Evolutionary conservation across 192 early-diverging fungal genomes (phyloP), one percentile per base, ranked within the genome.

Genomic region (Backusella macrospora): DNA sequence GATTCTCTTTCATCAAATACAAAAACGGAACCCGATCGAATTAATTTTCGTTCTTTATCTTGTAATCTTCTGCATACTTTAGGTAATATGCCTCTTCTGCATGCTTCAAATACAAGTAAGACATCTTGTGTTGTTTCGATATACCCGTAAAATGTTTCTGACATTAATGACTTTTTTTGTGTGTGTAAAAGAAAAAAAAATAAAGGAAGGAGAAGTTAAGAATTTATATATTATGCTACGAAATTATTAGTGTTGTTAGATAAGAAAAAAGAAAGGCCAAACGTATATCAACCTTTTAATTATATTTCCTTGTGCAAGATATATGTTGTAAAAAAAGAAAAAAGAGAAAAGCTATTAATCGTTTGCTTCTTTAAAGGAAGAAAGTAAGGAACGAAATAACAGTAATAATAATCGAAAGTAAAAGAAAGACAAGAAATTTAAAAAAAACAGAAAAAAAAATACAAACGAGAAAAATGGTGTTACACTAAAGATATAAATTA

Each of bases 1-100:
- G 90, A 90, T 73, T 94, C 92, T 65, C 88, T 83, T 82, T 96
- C 92, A 76, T 95, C 91, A 86, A 94, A 96, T 47, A 96, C 91
- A 59, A 94, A 91, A 23, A 96, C 86, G 3, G 91, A 90, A 39
- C 94, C 94, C 7, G 89, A 90, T 55, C 84, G 75, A 52, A 96
- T 91, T 46, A 86, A 82, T 55, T 86, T 85, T 74, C 91, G 86
- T 68, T 96, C 92, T 65, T 81, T 78, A 26, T 93, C 92, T 71
- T 90, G 90, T 13, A 94, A 84, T 21, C 94, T 84, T n/a, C 90
- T 82, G 34, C 84, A 82, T 46, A 95, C 86, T 65, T 87, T 89
- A 15, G 90, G 89, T 38, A 95, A 68, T 2, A 91, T 72, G n/a
- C 88, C 88, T 45, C 85, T 83, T 52, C 91, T 86, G 71, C 91